Evolutionary conservation across 805 yeast species (phyloP), one percentile per base, ranked within the genome.

Genomic region (Groenewaldozyma salmanticensis): DNA sequence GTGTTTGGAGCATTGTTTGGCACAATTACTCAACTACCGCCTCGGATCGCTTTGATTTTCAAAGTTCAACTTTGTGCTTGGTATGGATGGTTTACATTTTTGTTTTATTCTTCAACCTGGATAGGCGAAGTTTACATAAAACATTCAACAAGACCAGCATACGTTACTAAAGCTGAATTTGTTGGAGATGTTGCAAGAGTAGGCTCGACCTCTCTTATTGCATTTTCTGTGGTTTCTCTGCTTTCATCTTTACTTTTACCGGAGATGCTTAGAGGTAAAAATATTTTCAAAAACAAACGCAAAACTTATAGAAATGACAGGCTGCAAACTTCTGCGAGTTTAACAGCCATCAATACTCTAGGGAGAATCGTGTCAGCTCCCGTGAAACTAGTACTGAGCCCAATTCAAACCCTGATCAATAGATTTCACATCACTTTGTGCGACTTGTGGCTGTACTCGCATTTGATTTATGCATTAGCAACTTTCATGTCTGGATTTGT

Each of bases 41-140:
- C 67, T 1, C 73, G 70, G 45, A 71, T 75, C 2, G 62, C 64
- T 36, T 55, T 65, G 1, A 74, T 78, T 2, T 75, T 79, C 48
- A 61, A 58, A 35, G 73, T 77, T 3, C 81, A 78, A 52, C 68
- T 77, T 40, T 73, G 72, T 53, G 82, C 83, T 0, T 78, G 84
- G 83, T 71, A 75, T 37, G 81, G 82, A 1, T 78, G 80, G 65
- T 78, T 78, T 56, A 77, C 80, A 1, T 71, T 78, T 69, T 52
- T 78, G 29, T 78, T 77, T 46, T 78, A 77, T 52, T 75, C 82
- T 1, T 71, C 83, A 1, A 75, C 82, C 0, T 78, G 77, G 59
- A 81, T 77, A 16, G 79, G 80, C 0, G 81, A 75, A 45, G 61
- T 78, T 6, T 77, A 74, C 63, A 55, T 37, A 69, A 70, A 46